These are phyloP conservation scores for Macrotyloma uniflorum DNA, from an alignment of 306 rosid species.

Conservation along the genomic window DNA sequence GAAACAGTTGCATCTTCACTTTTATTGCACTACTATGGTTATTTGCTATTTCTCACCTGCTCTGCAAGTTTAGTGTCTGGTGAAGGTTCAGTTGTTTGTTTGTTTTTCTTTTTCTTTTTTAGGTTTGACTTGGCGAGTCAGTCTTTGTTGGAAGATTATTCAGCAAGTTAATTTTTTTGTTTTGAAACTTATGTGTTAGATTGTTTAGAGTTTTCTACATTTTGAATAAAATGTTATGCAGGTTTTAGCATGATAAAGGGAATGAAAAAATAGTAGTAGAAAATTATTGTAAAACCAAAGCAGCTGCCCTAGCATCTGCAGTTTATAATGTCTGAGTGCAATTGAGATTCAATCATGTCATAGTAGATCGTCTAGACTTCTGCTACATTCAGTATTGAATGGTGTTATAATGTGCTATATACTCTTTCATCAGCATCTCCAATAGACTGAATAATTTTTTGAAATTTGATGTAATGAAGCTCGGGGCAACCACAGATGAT, in stretches of 20 bases:
- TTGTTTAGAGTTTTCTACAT: background rate
- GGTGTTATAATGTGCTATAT: conserved; percentile 34
- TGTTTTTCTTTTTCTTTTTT: background rate
- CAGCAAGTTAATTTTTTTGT: background rate
- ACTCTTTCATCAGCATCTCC: conserved; percentile 11
- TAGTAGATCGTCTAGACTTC: background rate
- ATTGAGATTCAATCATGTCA: background rate
- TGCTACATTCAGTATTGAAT: conserved; percentile 4
- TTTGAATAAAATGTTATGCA: no score
- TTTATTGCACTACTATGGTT: background rate
- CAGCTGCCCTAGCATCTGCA: background rate
- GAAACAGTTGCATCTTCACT: conserved; percentile 24
- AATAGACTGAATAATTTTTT: conserved; percentile 10
- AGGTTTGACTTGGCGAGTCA: conserved; percentile 37
- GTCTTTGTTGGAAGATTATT: conserved; percentile 19
- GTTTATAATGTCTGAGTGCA: background rate
- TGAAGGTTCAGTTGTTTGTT: conserved; percentile 20
- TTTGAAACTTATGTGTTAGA: background rate
- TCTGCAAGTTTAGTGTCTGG: conserved; percentile 14
- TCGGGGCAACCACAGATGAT: conserved; percentile 78
- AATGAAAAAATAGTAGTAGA: background rate
- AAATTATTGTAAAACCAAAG: background rate
- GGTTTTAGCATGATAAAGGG: background rate
- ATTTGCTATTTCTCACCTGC: background rate
- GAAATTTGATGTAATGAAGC: conserved; percentile 55